These are phyloP conservation scores for Claviceps spartinae DNA, from an alignment of 2,329 filamentous ascomycete genomes.

Conservation along the genomic window DNA sequence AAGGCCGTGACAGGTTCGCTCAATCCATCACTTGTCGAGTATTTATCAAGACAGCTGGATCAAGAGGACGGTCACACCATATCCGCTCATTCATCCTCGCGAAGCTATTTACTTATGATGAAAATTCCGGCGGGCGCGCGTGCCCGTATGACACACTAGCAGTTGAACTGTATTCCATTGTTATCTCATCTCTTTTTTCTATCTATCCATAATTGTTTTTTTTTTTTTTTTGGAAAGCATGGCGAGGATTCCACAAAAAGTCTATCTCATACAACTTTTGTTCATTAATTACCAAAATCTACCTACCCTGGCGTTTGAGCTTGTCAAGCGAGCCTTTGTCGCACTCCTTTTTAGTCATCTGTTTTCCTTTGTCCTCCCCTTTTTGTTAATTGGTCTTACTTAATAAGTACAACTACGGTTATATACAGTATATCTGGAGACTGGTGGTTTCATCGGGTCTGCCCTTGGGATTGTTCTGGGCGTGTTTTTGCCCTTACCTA, in stretches of 20 bases:
- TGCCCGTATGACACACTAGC: too few species aligned
- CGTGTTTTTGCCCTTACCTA: too few species aligned
- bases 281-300: neutral
- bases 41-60: too few species aligned
- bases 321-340: conserved; percentile 1
- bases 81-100: too few species aligned
- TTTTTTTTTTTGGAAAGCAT: conserved; percentile 21
- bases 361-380: neutral
- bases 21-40: too few species aligned
- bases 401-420: neutral
- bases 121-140: too few species aligned
- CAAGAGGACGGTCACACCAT: too few species aligned
- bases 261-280: neutral
- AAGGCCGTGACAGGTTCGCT: neutral
- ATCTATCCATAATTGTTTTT: conserved; percentile 2
- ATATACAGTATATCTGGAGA: neutral
- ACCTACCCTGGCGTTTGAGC: conserved; percentile 13
- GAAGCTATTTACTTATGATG: too few species aligned
- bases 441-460: too few species aligned
- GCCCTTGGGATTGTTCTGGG: too few species aligned
- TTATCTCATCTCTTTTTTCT: neutral
- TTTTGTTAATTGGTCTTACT: neutral
- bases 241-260: conserved; percentile 18
- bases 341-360: neutral
- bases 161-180: too few species aligned